A percentile compares a stretch with the other conserved stretches of the same genome.
phyloP scores from a whole-genome alignment of 805 yeast species.

The Wickerhamiella nectarea region DNA sequence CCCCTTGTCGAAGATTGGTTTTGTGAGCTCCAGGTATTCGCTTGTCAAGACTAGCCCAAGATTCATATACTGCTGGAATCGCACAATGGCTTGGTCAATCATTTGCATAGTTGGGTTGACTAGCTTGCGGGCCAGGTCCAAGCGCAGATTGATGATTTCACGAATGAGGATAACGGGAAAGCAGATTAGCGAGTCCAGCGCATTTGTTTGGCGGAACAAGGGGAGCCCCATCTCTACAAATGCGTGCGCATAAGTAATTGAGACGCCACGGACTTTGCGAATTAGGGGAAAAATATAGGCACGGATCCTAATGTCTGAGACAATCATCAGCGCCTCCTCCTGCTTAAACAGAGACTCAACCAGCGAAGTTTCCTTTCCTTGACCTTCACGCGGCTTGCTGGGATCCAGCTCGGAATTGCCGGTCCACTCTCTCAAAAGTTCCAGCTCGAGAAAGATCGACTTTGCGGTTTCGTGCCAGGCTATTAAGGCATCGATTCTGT shows the following conservation, averaged over 20 bases:
- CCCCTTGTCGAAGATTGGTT: constrained; percentile 39
- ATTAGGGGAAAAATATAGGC: constrained; percentile 67
- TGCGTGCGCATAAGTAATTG: constrained; percentile 43
- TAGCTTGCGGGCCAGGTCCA: constrained; percentile 63
- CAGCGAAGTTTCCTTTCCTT: constrained; percentile 50
- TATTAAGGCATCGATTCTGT: constrained; percentile 58
- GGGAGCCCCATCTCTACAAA: constrained; percentile 60
- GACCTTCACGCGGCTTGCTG: constrained; percentile 27
- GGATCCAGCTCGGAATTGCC: constrained; percentile 72
- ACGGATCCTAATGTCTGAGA: constrained; percentile 58
- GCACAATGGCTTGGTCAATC: constrained; percentile 87
- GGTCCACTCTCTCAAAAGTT: constrained; percentile 60
- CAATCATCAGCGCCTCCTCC: constrained; percentile 33
- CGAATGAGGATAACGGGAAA: constrained; percentile 72
- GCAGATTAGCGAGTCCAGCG: constrained; percentile 47
- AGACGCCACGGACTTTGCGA: constrained; percentile 62
- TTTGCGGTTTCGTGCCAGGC: constrained; percentile 73
- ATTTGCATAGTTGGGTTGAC: constrained; percentile 85
- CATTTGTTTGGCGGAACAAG: constrained; percentile 38
- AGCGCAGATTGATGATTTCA: constrained; percentile 60
- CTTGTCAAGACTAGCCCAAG: constrained; percentile 64
- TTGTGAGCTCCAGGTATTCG: constrained; percentile 42
- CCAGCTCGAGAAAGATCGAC: constrained; percentile 49
- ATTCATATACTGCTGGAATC: constrained; percentile 61
- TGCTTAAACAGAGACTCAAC: constrained; percentile 69